Evolutionary conservation across 108 stramenopile species (phyloP), one percentile per base, ranked within the genome.

Genomic region (Conticribra weissflogii): DNA sequence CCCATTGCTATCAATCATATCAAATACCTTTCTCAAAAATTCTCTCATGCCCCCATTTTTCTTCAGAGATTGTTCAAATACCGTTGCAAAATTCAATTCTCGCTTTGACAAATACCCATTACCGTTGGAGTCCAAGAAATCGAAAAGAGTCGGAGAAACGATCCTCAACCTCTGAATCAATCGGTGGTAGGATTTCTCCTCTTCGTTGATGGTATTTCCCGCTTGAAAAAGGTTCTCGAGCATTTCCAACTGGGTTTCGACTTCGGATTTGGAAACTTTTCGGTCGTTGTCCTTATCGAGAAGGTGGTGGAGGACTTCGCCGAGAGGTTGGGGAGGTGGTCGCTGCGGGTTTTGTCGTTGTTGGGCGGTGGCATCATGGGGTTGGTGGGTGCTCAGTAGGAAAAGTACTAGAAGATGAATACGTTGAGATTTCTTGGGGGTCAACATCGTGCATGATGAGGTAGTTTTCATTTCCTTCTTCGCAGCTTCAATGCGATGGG

Each of bases 211-310:
- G 24, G 29, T 45, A 3, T 44, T 48, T 8, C 18, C 9, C 24
- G n/a, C 23, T 22, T 62, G 19, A 24, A 74, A 66, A 0, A 74
- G 45, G 15, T 22, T 3, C 24, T 74, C 64, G 0, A 74, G 63
- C 57, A 66, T 74, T 24, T 32, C 12, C 0, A 74, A 1, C 41
- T 74, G 63, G 5, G 55, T 29, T 14, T 57, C 50, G 16, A 74
- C 63, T 52, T 74, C 72, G 25, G 54, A 44, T 31, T 59, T 56
- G 0, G 72, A 36, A 1, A 74, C 72, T 55, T 51, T 58, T 48
- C 29, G 25, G 53, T 74, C 41, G 54, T 74, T 74, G 64, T 74
- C 63, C 36, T 54, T 66, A 47, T 74, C 72, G 50, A 74, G 64
- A 19, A 68, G 3, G 17, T 41, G 67, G 29, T 57, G 56, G 36